These are phyloP conservation scores for Aspergillus ibericus DNA, from an alignment of 2,329 filamentous ascomycete genomes.

Conservation along the genomic window DNA sequence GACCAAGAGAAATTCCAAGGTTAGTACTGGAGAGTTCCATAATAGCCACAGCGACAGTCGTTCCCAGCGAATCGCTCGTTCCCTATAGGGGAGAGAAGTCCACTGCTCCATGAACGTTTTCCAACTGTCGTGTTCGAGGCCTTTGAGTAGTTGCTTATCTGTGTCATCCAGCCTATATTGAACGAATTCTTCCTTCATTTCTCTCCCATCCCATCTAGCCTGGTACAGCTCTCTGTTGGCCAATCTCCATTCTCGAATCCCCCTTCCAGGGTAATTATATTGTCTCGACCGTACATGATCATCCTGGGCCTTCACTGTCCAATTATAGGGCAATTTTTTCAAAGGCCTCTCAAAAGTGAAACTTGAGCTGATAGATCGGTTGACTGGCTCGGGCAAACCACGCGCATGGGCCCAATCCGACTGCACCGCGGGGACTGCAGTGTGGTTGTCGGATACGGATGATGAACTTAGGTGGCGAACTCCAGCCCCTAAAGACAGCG, in stretches of 20 bases:
- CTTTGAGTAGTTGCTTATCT: slow-evolving; percentile 21
- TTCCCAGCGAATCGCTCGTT: slow-evolving; percentile 40
- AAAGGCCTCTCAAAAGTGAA: neutral
- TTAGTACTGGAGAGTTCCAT: slow-evolving; percentile 37
- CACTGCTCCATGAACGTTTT: slow-evolving; percentile 31
- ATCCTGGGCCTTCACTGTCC: neutral
- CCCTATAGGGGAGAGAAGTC: slow-evolving; percentile 20
- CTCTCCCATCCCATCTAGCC: slow-evolving; percentile 20
- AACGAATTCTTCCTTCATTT: neutral
- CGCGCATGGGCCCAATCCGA: neutral
- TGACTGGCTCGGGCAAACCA: neutral
- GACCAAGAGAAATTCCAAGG: slow-evolving; percentile 44
- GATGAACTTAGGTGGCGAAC: neutral
- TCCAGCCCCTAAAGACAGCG: neutral
- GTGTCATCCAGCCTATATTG: slow-evolving; percentile 12
- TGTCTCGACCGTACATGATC: slow-evolving; percentile 8
- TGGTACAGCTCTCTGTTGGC: slow-evolving; percentile 24
- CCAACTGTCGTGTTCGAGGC: slow-evolving; percentile 22
- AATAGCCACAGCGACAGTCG: slow-evolving; percentile 49
- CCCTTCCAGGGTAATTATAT: slow-evolving; percentile 17
- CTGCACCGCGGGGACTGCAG: neutral
- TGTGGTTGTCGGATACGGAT: neutral
- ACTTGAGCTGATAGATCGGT: neutral
- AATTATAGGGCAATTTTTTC: neutral
- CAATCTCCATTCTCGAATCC: slow-evolving; percentile 22